phyloP scores from a whole-genome alignment of 257 asterid species.

The Linaria vulgaris region DNA sequence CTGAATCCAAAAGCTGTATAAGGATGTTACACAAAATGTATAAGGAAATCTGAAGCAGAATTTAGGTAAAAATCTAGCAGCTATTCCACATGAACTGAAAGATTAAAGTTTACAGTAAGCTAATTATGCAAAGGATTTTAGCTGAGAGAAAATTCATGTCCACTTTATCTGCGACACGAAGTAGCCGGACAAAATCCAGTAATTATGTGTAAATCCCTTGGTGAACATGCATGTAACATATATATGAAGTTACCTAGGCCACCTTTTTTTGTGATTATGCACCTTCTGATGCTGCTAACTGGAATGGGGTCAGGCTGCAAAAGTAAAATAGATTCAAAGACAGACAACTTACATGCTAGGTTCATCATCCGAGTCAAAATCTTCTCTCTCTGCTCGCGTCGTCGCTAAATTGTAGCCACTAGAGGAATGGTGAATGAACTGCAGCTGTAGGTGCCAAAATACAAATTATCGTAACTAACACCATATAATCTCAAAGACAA shows the following conservation, averaged over 20 bases:
- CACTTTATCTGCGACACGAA: no score
- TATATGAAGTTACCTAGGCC: no score
- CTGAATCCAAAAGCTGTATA: background rate
- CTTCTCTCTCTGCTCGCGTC: slow-evolving; percentile 33
- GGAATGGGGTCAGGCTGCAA: no score
- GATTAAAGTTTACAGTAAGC: background rate
- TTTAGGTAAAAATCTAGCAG: background rate
- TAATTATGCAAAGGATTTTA: background rate
- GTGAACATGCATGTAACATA: no score
- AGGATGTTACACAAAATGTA: background rate
- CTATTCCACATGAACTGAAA: no score
- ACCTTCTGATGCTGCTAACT: no score
- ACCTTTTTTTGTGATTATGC: no score
- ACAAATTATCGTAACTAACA: no score
- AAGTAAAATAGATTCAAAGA: no score
- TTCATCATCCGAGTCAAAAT: slow-evolving; percentile 34
- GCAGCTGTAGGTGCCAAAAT: slow-evolving; percentile 48
- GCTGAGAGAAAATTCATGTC: background rate
- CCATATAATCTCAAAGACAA: no score
- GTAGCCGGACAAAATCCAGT: no score
- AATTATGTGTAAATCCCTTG: background rate
- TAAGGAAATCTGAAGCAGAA: background rate
- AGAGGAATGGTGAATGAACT: slow-evolving; percentile 60
- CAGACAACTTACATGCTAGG: slow-evolving; percentile 43
- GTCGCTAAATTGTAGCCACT: slow-evolving; percentile 41